Evolutionary conservation across 1,139 yeast genomes (phyloP).

Genomic region (Lodderomyces elongisporus): DNA sequence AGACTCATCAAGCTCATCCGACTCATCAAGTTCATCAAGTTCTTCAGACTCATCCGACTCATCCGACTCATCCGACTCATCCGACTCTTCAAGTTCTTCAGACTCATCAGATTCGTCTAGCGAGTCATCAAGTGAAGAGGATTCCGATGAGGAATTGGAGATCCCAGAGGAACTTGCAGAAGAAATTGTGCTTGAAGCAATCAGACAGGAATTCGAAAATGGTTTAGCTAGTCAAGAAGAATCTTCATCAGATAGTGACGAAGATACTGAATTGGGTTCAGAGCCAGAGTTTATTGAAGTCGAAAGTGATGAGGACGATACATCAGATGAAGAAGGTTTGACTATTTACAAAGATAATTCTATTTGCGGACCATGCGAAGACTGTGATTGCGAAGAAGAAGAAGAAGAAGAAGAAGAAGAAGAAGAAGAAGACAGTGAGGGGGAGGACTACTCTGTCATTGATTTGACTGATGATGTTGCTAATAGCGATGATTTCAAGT

Average conservation of each 20-base stretch:
- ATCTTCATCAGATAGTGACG: constrained; percentile 19
- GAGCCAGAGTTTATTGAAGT: constrained; percentile 33
- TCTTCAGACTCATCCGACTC: not conserved
- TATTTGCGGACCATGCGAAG: constrained; percentile 15
- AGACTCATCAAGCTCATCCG: not conserved
- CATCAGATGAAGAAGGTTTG: constrained; percentile 38
- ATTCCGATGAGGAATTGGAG: constrained; percentile 20
- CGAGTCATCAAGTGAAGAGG: constrained; percentile 15
- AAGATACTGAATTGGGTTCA: constrained; percentile 25
- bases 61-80: not conserved
- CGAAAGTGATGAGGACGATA: constrained; percentile 20
- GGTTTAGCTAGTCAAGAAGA: constrained; percentile 31
- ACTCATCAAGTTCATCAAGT: constrained; percentile 1
- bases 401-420: constrained; percentile 17
- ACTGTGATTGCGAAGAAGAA: constrained; percentile 14
- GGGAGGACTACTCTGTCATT: constrained; percentile 34
- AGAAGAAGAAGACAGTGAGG: constrained; percentile 30
- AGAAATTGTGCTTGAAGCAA: constrained; percentile 34
- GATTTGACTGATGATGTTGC: constrained; percentile 43
- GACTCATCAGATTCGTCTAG: constrained; percentile 1
- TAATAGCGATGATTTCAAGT: constrained; percentile 44
- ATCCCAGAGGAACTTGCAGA: constrained; percentile 21
- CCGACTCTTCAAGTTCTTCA: constrained; percentile 1
- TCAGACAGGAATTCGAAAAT: constrained; percentile 39
- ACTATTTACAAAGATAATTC: constrained; percentile 32